Percentiles rank a stretch among this genome's conserved stretches.
Conservation (phyloP, 2,329 filamentous ascomycete genomes). For the Nemania abortiva region DNA sequence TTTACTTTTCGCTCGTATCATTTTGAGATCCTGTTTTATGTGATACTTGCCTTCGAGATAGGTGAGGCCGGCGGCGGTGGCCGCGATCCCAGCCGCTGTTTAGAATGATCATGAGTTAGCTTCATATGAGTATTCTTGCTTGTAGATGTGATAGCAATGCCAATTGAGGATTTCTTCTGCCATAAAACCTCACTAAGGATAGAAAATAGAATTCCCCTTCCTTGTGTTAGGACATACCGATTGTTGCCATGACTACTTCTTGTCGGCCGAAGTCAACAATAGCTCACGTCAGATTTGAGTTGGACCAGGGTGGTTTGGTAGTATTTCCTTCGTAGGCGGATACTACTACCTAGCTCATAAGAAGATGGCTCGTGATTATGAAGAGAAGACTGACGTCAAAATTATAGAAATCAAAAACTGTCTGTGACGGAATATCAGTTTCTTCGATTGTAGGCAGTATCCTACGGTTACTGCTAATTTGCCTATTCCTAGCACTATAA, state of each 20-base stretch:
- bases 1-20: conserved; percentile 58
- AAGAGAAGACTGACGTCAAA: neutral
- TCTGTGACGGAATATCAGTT: conserved; percentile 1
- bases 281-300: neutral
- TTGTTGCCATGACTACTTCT: conserved; percentile 32
- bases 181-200: neutral
- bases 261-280: neutral
- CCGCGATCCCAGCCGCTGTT: conserved; percentile 51
- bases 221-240: conserved; percentile 30
- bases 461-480: neutral
- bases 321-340: neutral
- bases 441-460: neutral
- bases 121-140: neutral
- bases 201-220: neutral
- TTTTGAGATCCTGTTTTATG: conserved; percentile 69
- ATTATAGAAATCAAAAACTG: neutral
- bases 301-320: neutral
- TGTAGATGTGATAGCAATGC: neutral
- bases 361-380: neutral
- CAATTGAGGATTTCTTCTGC: no score
- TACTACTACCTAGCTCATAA: neutral
- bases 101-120: conserved; percentile 18
- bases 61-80: conserved; percentile 56
- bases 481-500: conserved; percentile 7
- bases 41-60: conserved; percentile 79